These are phyloP conservation scores for Colletotrichum truncatum DNA, from an alignment of 2,329 filamentous ascomycete genomes.

Conservation along the genomic window DNA sequence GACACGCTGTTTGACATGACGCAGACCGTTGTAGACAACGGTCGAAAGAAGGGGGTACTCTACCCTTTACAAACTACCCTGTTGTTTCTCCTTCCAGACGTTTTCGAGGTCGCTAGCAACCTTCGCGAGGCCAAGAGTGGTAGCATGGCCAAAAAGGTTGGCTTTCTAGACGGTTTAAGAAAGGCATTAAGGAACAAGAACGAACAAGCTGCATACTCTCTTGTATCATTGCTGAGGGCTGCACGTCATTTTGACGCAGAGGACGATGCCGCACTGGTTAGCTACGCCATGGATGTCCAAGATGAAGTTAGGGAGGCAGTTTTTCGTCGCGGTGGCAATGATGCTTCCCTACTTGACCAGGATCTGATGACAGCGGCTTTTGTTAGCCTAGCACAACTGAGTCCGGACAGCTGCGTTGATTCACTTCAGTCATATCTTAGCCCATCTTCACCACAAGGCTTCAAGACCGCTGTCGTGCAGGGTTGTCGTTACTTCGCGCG, in stretches of 20 bases:
- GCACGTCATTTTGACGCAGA: slow-evolving; percentile 71
- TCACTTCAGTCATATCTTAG: slow-evolving; percentile 66
- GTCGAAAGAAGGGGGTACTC: slow-evolving; percentile 62
- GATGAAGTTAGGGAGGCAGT: slow-evolving; percentile 74
- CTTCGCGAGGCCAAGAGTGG: slow-evolving; percentile 70
- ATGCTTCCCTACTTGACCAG: slow-evolving; percentile 65
- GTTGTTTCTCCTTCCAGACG: slow-evolving; percentile 71
- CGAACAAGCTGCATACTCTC: slow-evolving; percentile 73
- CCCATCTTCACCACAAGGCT: slow-evolving; percentile 63
- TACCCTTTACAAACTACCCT: slow-evolving; percentile 72
- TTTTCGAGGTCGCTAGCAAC: slow-evolving; percentile 76
- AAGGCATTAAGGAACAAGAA: slow-evolving; percentile 72
- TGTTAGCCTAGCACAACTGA: slow-evolving; percentile 70
- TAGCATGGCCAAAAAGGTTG: slow-evolving; percentile 72
- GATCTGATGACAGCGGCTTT: slow-evolving; percentile 74
- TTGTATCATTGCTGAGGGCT: slow-evolving; percentile 69
- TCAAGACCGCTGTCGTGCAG: slow-evolving; percentile 71
- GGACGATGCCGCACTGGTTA: slow-evolving; percentile 70
- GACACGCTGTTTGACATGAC: slow-evolving; percentile 78
- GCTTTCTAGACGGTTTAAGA: slow-evolving; percentile 70
- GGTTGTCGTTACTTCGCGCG: slow-evolving; percentile 71
- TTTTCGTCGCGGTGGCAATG: slow-evolving; percentile 61
- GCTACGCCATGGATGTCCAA: slow-evolving; percentile 75
- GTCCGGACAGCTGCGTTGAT: slow-evolving; percentile 66
- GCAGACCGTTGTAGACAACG: slow-evolving; percentile 67